These are phyloP conservation scores for Agastache rugosa DNA, from an alignment of 257 asterid species.

Conservation along the genomic window DNA sequence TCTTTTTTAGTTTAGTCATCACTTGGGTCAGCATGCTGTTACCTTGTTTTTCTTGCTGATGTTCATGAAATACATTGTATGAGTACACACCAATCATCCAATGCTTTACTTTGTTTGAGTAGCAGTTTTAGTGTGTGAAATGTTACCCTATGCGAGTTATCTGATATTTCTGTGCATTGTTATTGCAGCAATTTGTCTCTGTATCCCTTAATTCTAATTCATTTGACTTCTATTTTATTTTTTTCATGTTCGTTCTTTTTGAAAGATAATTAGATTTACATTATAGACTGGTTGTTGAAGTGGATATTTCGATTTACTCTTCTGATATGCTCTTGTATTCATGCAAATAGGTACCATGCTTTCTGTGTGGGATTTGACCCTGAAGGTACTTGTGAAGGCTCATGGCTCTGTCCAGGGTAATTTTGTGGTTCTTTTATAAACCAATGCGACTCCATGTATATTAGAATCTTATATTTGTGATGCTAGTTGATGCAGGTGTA, in stretches of 20 bases:
- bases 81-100: neutral
- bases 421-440: slow-evolving; percentile 30
- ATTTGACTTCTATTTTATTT: neutral
- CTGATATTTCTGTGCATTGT: slow-evolving; percentile 3
- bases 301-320: slow-evolving; percentile 2
- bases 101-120: slow-evolving; percentile 2
- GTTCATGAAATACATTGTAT: slow-evolving; percentile 15
- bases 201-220: neutral
- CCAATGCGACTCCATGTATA: slow-evolving; percentile 11
- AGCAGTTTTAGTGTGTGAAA: neutral
- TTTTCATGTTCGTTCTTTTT: neutral
- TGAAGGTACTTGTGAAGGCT: slow-evolving; percentile 79
- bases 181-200: slow-evolving; percentile 1
- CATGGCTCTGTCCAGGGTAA: slow-evolving; percentile 99
- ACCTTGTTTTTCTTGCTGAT: slow-evolving; percentile 24
- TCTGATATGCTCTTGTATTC: slow-evolving; percentile 39
- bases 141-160: neutral
- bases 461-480: slow-evolving; percentile 38
- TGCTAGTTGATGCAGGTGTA: slow-evolving; percentile 73
- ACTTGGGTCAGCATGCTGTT: slow-evolving; percentile 21
- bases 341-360: slow-evolving; percentile 87
- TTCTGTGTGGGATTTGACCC: slow-evolving; percentile 97
- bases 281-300: slow-evolving; percentile 22
- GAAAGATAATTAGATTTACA: neutral
- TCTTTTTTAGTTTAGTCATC: slow-evolving; percentile 6